A percentile compares a stretch with the other conserved stretches of the same genome.
Evolutionary conservation across 1,139 yeast genomes (phyloP).

Genomic region (Yamadazyma songkhlaensis): DNA sequence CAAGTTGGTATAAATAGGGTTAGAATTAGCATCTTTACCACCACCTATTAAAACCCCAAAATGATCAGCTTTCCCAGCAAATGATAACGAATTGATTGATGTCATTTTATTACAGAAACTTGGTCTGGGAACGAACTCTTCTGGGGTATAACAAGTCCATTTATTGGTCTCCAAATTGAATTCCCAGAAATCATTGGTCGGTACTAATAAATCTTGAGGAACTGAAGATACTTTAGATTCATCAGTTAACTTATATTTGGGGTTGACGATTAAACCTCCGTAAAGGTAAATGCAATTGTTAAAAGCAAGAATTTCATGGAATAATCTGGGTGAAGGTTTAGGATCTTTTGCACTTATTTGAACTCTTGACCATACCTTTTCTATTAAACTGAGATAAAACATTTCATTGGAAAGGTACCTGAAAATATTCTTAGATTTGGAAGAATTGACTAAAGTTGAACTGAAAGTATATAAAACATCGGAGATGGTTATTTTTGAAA

Average conservation of each 20-base stretch:
- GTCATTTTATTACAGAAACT: conserved; percentile 56
- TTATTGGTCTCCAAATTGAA: conserved; percentile 47
- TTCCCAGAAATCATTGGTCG: conserved; percentile 66
- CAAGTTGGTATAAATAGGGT: conserved; percentile 40
- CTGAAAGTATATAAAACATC: conserved; percentile 27
- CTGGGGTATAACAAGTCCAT: conserved; percentile 45
- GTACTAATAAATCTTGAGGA: conserved; percentile 26
- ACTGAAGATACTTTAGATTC: conserved; percentile 4
- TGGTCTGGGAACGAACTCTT: conserved; percentile 32
- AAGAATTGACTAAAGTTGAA: conserved; percentile 24
- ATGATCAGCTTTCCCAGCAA: conserved; percentile 45
- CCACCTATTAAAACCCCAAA: conserved; percentile 60
- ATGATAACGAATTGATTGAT: conserved; percentile 37
- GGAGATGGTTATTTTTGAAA: conserved; percentile 34
- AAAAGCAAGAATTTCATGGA: conserved; percentile 53
- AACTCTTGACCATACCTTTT: conserved; percentile 54
- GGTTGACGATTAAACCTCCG: conserved; percentile 53
- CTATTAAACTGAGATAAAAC: conserved; percentile 55
- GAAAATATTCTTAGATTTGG: conserved; percentile 27
- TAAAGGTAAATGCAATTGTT: conserved; percentile 52
- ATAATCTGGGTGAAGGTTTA: conserved; percentile 54
- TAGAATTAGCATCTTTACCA: conserved; percentile 49
- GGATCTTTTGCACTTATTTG: conserved; percentile 10
- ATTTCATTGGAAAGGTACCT: conserved; percentile 56
- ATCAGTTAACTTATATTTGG: conserved; percentile 10